These are phyloP conservation scores for Hypoxylon rickii DNA, from an alignment of 495 filamentous ascomycete genomes.

Conservation along the genomic window DNA sequence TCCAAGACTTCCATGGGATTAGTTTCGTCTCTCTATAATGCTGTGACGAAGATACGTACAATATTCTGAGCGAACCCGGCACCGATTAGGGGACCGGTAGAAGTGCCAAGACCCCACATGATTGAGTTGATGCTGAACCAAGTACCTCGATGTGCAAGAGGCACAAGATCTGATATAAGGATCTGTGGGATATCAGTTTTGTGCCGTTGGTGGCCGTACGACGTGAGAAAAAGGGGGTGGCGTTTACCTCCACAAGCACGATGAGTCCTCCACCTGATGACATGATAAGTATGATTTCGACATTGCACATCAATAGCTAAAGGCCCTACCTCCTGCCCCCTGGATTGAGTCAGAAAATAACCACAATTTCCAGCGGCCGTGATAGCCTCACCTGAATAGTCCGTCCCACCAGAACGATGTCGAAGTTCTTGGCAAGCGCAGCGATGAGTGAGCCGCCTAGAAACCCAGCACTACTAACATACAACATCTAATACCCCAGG, in stretches of 20 bases:
- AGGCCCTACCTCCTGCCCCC: conserved; percentile 57
- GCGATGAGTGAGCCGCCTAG: conserved; percentile 63
- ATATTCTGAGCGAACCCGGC: conserved; percentile 67
- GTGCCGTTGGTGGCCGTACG: neutral
- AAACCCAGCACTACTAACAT: conserved; percentile 57
- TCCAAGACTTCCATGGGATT: conserved; percentile 10
- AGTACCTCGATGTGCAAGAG: conserved; percentile 53
- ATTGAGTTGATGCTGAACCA: conserved; percentile 49
- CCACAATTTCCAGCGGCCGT: neutral
- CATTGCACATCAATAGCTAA: no score
- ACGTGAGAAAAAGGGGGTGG: neutral
- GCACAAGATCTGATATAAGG: conserved; percentile 68
- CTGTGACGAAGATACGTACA: conserved; percentile 47
- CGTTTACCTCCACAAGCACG: conserved; percentile 62
- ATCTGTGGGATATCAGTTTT: conserved; percentile 8
- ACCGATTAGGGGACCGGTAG: conserved; percentile 69
- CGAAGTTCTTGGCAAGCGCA: conserved; percentile 63
- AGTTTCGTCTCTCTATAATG: conserved; percentile 7
- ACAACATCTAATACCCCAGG: conserved; percentile 43
- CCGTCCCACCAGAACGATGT: conserved; percentile 65
- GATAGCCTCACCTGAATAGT: conserved; percentile 53
- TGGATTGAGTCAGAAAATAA: neutral
- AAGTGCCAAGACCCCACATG: conserved; percentile 70
- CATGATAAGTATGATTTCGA: neutral
- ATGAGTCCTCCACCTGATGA: conserved; percentile 64